Evolutionary conservation across 805 yeast genomes (phyloP).

Genomic region (Cyberlindnera sargentensis): DNA sequence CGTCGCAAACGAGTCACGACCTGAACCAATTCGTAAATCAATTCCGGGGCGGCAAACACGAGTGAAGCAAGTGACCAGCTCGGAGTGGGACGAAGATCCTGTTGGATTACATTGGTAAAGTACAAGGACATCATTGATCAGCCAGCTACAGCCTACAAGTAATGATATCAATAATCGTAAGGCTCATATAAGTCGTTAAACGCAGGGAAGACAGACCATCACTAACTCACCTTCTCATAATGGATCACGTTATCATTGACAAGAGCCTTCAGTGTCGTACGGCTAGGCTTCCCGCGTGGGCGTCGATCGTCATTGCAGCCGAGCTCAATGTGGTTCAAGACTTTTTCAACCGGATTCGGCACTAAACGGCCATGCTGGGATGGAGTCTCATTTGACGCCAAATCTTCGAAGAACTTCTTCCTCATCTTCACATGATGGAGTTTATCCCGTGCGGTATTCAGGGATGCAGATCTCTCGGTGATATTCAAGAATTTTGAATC

Average conservation of each 20-base stretch:
- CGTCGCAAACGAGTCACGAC: no score
- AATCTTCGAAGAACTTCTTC: slow-evolving; percentile 16
- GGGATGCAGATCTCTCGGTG: not conserved
- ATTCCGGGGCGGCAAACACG: no score
- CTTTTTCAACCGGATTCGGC: not conserved
- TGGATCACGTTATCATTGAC: slow-evolving; percentile 16
- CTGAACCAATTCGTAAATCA: no score
- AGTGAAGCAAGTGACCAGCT: no score
- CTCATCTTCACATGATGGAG: not conserved
- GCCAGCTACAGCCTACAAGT: no score
- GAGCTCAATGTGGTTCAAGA: slow-evolving; percentile 1
- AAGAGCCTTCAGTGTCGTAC: slow-evolving; percentile 16
- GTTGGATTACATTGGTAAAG: no score
- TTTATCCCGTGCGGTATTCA: not conserved
- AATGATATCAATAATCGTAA: no score
- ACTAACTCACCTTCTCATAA: slow-evolving; percentile 17
- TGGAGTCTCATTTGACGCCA: not conserved
- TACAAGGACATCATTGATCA: no score
- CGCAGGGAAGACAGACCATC: no score
- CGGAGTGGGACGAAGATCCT: no score
- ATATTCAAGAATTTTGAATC: no score
- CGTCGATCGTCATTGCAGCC: not conserved
- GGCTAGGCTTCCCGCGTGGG: slow-evolving; percentile 11
- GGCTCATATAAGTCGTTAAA: no score
- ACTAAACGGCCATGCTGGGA: not conserved